Conservation (phyloP, 148 eudicot species). For the Silene conica region DNA sequence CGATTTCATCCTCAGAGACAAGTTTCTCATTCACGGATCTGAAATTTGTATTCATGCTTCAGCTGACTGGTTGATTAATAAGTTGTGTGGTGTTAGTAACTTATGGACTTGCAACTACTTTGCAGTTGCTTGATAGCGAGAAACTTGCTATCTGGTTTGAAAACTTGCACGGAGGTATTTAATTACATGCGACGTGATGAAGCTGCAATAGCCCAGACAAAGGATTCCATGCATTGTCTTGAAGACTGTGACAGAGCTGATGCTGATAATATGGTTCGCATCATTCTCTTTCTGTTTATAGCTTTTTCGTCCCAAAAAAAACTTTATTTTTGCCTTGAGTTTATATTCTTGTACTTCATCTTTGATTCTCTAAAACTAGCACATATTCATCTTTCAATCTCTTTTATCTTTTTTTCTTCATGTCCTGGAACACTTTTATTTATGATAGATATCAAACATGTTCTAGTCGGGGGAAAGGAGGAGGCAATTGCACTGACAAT, state of each 20-base stretch:
- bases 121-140: slow-evolving; percentile 91
- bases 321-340: background rate
- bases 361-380: background rate
- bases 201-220: slow-evolving; percentile 35
- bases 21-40: background rate
- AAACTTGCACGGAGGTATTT: slow-evolving; percentile 80
- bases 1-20: background rate
- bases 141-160: slow-evolving; percentile 78
- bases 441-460: background rate
- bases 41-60: background rate
- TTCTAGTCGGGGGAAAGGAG: background rate
- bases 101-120: slow-evolving; percentile 17
- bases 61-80: background rate
- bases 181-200: slow-evolving; percentile 57
- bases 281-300: slow-evolving; percentile 8
- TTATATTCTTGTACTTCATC: background rate
- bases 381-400: background rate
- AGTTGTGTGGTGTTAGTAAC: slow-evolving; percentile 3
- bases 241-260: slow-evolving; percentile 45
- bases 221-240: slow-evolving; percentile 29
- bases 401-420: background rate
- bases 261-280: slow-evolving; percentile 47
- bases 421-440: background rate
- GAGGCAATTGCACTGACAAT: background rate
- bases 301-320: background rate